These are phyloP conservation scores for Arabis hirsuta DNA, from an alignment of 345 rosid species.

Conservation along the genomic window DNA sequence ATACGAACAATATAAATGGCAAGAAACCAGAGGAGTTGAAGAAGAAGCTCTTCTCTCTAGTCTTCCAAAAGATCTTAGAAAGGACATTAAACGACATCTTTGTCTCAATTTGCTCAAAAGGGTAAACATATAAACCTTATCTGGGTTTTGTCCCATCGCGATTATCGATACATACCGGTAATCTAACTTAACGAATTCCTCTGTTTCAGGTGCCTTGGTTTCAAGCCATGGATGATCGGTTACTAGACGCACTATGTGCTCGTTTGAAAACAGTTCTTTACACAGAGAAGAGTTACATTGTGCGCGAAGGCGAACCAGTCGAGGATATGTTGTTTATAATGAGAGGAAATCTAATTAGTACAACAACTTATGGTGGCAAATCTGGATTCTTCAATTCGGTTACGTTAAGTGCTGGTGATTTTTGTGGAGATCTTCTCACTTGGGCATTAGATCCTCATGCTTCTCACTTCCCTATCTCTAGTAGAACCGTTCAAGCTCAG, in stretches of 20 bases:
- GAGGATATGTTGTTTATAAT: slow-evolving; percentile 52
- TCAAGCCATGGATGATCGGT: slow-evolving; percentile 48
- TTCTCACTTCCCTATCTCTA: slow-evolving; percentile 46
- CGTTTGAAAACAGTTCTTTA: slow-evolving; percentile 43
- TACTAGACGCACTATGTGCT: slow-evolving; percentile 47
- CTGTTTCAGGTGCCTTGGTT: slow-evolving; percentile 54
- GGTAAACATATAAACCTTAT: slow-evolving; percentile 17
- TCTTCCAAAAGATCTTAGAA: slow-evolving; percentile 46
- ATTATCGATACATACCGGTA: not conserved
- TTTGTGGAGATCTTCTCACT: slow-evolving; percentile 51
- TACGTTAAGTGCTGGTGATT: slow-evolving; percentile 33
- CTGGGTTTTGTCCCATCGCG: not conserved
- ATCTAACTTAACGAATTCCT: not conserved
- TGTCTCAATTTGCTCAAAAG: slow-evolving; percentile 39
- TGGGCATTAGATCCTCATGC: slow-evolving; percentile 59
- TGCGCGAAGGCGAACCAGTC: slow-evolving; percentile 51
- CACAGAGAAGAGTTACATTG: slow-evolving; percentile 45
- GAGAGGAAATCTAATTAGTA: slow-evolving; percentile 38
- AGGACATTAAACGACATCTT: slow-evolving; percentile 47
- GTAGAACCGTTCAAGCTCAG: slow-evolving; percentile 40
- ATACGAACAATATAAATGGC: slow-evolving; percentile 51
- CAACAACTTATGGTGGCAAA: slow-evolving; percentile 50
- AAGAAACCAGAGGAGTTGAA: slow-evolving; percentile 50
- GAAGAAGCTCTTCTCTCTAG: slow-evolving; percentile 45
- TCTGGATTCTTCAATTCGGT: slow-evolving; percentile 43